Percentiles rank a stretch among this genome's conserved stretches.
Evolutionary conservation across 2,329 filamentous ascomycete genomes (phyloP).

Genomic region (Annulohypoxylon truncatum): DNA sequence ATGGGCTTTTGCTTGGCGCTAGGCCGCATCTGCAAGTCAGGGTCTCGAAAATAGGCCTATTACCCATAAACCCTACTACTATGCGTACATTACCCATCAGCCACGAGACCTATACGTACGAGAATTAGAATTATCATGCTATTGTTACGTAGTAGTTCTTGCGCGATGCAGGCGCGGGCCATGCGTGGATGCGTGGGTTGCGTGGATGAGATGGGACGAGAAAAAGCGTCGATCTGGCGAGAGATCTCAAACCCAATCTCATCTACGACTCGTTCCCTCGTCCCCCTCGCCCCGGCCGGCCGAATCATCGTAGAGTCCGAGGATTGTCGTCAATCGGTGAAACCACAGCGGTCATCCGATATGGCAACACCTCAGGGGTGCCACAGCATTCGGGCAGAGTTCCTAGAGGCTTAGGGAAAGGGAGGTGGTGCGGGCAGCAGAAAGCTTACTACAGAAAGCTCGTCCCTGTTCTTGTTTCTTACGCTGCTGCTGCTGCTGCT

Average conservation of each 20-base stretch:
- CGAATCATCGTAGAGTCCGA: slow-evolving; percentile 34
- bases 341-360: slow-evolving; percentile 42
- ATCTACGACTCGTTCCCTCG: slow-evolving; percentile 14
- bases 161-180: neutral
- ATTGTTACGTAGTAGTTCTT: slow-evolving; percentile 34
- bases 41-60: slow-evolving; percentile 10
- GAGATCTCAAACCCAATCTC: slow-evolving; percentile 43
- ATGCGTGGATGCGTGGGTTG: neutral
- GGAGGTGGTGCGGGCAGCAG: neutral
- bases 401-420: slow-evolving; percentile 42
- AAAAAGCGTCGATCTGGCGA: slow-evolving; percentile 23
- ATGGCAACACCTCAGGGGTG: slow-evolving; percentile 38
- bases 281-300: slow-evolving; percentile 8
- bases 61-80: neutral
- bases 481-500: neutral
- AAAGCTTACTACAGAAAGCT: neutral
- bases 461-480: slow-evolving; percentile 3
- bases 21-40: slow-evolving; percentile 15
- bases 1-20: slow-evolving; percentile 22
- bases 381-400: slow-evolving; percentile 48
- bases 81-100: neutral
- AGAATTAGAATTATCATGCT: slow-evolving; percentile 13
- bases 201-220: neutral
- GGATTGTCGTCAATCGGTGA: slow-evolving; percentile 36
- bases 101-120: slow-evolving; percentile 20